A percentile compares a stretch with the other conserved stretches of the same genome.
Conservation (phyloP, 768 basidiomycete genomes). For the Lactifluus hygrophoroides region DNA sequence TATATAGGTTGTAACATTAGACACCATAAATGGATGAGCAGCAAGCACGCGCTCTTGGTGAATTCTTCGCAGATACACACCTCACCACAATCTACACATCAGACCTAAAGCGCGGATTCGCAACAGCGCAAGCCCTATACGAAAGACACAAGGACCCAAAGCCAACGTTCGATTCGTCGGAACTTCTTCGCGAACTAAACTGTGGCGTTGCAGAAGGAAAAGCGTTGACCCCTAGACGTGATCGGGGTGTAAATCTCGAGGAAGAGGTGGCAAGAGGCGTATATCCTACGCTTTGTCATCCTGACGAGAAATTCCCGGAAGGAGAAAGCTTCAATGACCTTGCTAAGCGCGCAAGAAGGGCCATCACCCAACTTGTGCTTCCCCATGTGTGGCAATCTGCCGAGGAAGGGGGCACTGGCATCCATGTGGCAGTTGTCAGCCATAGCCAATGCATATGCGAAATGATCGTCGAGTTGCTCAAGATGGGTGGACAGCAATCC, state of each 20-base stretch:
- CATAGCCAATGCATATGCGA: slow-evolving; percentile 61
- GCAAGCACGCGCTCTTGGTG: slow-evolving; percentile 40
- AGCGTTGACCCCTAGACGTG: slow-evolving; percentile 31
- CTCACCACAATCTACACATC: slow-evolving; percentile 59
- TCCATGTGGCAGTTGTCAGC: slow-evolving; percentile 61
- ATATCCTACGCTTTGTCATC: slow-evolving; percentile 41
- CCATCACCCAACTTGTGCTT: slow-evolving; percentile 44
- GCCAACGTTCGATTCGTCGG: slow-evolving; percentile 39
- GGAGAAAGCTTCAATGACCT: slow-evolving; percentile 70
- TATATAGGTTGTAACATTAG: neutral
- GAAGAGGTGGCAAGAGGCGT: slow-evolving; percentile 45
- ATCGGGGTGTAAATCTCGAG: slow-evolving; percentile 23
- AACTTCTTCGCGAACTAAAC: slow-evolving; percentile 55
- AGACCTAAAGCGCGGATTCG: slow-evolving; percentile 51
- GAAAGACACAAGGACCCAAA: slow-evolving; percentile 40
- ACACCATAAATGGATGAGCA: slow-evolving; percentile 1
- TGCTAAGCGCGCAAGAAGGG: slow-evolving; percentile 41
- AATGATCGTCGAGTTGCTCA: slow-evolving; percentile 44
- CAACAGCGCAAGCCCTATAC: slow-evolving; percentile 51
- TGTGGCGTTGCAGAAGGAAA: slow-evolving; percentile 68
- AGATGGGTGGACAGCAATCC: slow-evolving; percentile 31
- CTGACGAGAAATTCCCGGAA: slow-evolving; percentile 50
- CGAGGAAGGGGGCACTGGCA: slow-evolving; percentile 30
- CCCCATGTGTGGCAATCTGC: slow-evolving; percentile 43
- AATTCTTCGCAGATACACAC: slow-evolving; percentile 37